Base-by-base conservation (phyloP, 441 rosid genomes). In the Pelargonium fulgidum region DNA sequence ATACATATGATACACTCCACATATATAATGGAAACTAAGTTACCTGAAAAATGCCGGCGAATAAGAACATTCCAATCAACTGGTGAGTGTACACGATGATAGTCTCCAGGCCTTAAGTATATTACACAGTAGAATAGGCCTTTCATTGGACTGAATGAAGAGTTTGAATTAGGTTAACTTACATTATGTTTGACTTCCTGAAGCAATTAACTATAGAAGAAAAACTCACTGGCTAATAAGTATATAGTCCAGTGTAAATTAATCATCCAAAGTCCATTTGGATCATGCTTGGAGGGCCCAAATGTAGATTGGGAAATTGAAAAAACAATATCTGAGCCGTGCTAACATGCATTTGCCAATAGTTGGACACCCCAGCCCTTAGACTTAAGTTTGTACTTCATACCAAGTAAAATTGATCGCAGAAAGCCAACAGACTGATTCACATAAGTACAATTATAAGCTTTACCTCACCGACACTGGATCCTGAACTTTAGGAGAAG, bases 101-200 rank as follows among this genome's bases (percentile, higher is more conserved):
- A 94, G 72, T 91, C 92, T 71, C 99, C 99, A 68, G 89, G 97
- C 69, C 75, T 87, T 78, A 94, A 83, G 85, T 91, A 94, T 78
- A 94, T 84, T 62, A 94, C 99, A 72, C 97, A 94, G 81, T 89
- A 94, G 81, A 88, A 91, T 61, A 94, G 92, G 79, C 97, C 96
- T 77, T 82, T 89, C 84, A 79, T 75, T 45, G 97, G 88, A 80
- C 97, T 93, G 90, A 81, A 76, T 54, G 17, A 83, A 72, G 66
- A 41, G 13, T 59, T 45, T 70, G 11, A 69, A 67, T 64, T 26
- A 29, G 33, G 45, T 36, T 58, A 68, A 29, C 54, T 39, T 41
- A 42, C 17, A 41, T 42, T 47, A 29, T 24, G 17, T 22, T 42
- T 33, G 66, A 58, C 45, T 16, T 59, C 47, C 22, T 22, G 72